Evolutionary conservation across 148 eudicot species (phyloP).

Genomic region (Cornus suecica): DNA sequence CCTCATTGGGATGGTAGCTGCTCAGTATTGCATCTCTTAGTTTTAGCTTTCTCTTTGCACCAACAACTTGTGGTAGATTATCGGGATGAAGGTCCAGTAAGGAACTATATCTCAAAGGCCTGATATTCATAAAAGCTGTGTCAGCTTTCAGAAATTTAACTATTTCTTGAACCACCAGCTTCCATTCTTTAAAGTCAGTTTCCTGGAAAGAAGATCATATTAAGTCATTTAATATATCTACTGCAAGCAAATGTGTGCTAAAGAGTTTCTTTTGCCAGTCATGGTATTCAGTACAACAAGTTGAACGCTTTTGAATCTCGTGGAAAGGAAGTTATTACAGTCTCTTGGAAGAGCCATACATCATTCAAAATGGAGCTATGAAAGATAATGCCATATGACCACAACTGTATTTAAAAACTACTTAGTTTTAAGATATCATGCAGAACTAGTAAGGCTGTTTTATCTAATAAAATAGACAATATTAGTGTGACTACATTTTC

Average conservation of each 20-base stretch:
- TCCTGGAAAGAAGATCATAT: constrained; percentile 51
- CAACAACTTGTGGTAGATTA: constrained; percentile 48
- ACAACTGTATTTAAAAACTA: neutral
- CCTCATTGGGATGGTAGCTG: constrained; percentile 92
- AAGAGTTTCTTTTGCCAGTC: neutral
- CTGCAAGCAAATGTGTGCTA: neutral
- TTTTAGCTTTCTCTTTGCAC: constrained; percentile 61
- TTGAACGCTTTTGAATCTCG: neutral
- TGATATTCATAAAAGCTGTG: constrained; percentile 78
- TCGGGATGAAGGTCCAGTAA: constrained; percentile 85
- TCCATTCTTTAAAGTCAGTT: constrained; percentile 88
- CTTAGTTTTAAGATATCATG: neutral
- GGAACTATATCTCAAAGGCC: constrained; percentile 90
- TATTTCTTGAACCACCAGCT: constrained; percentile 88
- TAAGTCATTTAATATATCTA: constrained; percentile 27
- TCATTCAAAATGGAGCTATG: neutral
- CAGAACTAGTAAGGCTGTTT: neutral
- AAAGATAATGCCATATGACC: neutral
- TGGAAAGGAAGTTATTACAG: constrained; percentile 4
- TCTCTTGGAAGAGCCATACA: neutral
- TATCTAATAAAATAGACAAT: neutral
- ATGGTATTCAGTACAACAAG: neutral
- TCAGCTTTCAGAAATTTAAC: constrained; percentile 86
- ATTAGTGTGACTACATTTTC: neutral
- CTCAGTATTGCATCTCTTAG: constrained; percentile 71